Conservation (phyloP, 345 rosid genomes). For the Erodium maritimum region DNA sequence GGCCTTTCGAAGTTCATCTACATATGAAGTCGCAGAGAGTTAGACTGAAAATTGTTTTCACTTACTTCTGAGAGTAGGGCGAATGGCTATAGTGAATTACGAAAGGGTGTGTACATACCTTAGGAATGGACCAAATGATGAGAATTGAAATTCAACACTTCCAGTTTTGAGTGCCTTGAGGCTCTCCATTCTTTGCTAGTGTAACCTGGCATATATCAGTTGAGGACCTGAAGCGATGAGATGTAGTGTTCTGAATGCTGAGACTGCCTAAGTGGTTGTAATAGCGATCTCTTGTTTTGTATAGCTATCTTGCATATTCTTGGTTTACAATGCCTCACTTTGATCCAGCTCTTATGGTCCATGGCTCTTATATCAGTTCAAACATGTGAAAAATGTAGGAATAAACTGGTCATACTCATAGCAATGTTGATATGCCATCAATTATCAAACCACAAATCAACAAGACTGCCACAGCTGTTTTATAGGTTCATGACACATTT, state of each 20-base stretch:
- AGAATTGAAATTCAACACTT: too few relatives aligned
- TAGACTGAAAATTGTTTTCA: too few relatives aligned
- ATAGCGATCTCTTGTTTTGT: too few relatives aligned
- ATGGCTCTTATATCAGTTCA: neutral
- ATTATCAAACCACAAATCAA: neutral
- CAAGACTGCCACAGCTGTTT: neutral
- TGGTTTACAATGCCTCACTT: neutral
- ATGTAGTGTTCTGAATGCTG: neutral
- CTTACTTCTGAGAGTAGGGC: too few relatives aligned
- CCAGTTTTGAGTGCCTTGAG: too few relatives aligned
- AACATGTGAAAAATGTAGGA: neutral
- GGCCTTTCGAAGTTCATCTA: too few relatives aligned
- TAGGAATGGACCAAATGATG: too few relatives aligned
- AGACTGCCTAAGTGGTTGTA: neutral
- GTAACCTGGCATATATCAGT: too few relatives aligned
- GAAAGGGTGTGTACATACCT: too few relatives aligned
- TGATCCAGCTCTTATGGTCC: neutral
- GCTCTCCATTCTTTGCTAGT: too few relatives aligned
- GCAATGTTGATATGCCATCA: neutral
- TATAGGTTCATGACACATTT: neutral
- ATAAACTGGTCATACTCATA: neutral
- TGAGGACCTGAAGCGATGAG: neutral
- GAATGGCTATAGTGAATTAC: too few relatives aligned
- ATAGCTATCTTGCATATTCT: neutral
- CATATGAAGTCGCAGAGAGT: too few relatives aligned